phyloP scores from a whole-genome alignment of 257 asterid species.

The Scutellaria baicalensis region DNA sequence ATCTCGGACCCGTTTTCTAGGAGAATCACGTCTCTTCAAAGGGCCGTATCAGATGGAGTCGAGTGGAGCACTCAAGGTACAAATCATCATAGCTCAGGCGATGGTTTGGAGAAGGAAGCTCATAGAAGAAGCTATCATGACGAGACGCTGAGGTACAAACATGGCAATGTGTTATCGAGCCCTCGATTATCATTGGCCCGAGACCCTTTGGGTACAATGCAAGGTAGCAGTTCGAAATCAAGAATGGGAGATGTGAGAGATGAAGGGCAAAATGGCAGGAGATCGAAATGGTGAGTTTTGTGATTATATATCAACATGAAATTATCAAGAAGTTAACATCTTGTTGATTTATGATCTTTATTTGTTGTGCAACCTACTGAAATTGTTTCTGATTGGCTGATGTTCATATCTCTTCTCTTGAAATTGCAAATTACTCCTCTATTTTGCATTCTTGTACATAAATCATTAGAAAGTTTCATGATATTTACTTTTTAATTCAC shows the following conservation, averaged over 20 bases:
- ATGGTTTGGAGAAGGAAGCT: conserved; percentile 39
- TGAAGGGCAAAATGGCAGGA: conserved; percentile 21
- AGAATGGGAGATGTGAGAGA: conserved; percentile 38
- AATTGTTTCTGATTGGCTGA: neutral
- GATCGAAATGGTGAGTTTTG: conserved; percentile 13
- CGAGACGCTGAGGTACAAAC: conserved; percentile 37
- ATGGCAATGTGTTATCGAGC: conserved; percentile 31
- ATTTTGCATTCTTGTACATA: neutral
- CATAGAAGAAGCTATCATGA: conserved; percentile 43
- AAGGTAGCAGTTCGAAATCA: conserved; percentile 30
- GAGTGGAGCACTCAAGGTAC: conserved; percentile 1
- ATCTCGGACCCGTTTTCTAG: conserved; percentile 35
- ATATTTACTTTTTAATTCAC: neutral
- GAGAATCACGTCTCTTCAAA: conserved; percentile 37
- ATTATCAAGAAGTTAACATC: conserved; percentile 15
- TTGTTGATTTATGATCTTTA: conserved; percentile 10
- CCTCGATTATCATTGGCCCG: conserved; percentile 32
- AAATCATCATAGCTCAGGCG: neutral
- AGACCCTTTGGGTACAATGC: conserved; percentile 20
- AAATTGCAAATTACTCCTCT: neutral
- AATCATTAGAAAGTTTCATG: neutral
- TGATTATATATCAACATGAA: neutral
- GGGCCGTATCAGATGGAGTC: conserved; percentile 55
- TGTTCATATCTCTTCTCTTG: neutral
- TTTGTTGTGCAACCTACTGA: neutral